Percentiles rank a stretch among this genome's conserved stretches.
These are phyloP conservation scores for Juglanconis sp. DNA, from an alignment of 2,329 filamentous ascomycete species.

Conservation along the genomic window DNA sequence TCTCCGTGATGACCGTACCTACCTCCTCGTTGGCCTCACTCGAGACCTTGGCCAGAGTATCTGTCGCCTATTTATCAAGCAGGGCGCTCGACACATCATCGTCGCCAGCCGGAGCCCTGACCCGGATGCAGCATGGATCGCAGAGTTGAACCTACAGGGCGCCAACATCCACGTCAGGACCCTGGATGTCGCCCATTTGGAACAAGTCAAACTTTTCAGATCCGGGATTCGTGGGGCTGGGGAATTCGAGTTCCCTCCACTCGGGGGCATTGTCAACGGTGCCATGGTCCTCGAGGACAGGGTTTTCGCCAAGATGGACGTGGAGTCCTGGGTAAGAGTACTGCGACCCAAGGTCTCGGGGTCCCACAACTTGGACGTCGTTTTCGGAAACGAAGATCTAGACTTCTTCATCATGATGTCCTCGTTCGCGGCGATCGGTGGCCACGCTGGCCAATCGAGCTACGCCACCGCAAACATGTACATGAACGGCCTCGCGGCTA, in stretches of 20 bases:
- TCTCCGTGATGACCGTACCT: constrained; percentile 33
- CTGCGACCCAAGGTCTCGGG: constrained; percentile 39
- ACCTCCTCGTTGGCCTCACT: constrained; percentile 39
- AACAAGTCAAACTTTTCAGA: constrained; percentile 22
- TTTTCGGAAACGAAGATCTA: constrained; percentile 30
- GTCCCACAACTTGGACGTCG: constrained; percentile 36
- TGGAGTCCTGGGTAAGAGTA: constrained; percentile 34
- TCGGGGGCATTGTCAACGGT: constrained; percentile 41
- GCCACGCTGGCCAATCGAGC: constrained; percentile 42
- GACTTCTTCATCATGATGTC: constrained; percentile 48
- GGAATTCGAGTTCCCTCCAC: constrained; percentile 23
- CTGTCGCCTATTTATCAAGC: constrained; percentile 33
- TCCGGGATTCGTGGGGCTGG: background rate
- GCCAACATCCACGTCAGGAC: constrained; percentile 24
- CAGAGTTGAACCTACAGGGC: constrained; percentile 25
- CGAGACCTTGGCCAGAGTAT: constrained; percentile 44
- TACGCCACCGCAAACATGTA: constrained; percentile 46
- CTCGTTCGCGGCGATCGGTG: constrained; percentile 42
- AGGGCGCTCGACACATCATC: constrained; percentile 37
- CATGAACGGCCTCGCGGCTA: constrained; percentile 42
- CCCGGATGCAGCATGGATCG: constrained; percentile 29
- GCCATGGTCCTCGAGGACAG: constrained; percentile 44
- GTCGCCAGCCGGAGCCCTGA: constrained; percentile 38
- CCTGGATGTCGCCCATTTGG: constrained; percentile 28
- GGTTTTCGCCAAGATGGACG: constrained; percentile 39